phyloP scores from a whole-genome alignment of 148 eudicot genomes.

The Camellia japonica region DNA sequence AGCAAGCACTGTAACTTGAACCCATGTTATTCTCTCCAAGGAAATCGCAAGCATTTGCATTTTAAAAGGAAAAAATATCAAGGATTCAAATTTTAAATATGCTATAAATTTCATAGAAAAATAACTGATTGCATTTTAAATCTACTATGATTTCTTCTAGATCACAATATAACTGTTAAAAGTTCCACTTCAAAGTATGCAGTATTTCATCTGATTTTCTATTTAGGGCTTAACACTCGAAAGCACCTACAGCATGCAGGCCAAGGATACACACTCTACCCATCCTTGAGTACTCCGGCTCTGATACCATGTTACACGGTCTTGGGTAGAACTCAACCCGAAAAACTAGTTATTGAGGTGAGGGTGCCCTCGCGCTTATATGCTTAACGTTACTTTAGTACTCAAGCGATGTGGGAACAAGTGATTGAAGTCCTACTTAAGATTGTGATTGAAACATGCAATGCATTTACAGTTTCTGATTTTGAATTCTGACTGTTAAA shows the following conservation, averaged over 20 bases:
- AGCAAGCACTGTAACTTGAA: background rate
- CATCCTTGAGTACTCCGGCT: too few relatives aligned
- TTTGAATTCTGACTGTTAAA: background rate
- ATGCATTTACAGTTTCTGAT: background rate
- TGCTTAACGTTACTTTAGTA: too few relatives aligned
- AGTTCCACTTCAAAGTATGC: background rate
- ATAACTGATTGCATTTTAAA: background rate
- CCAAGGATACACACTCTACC: too few relatives aligned
- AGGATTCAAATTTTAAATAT: background rate
- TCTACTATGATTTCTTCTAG: background rate
- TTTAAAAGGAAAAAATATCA: background rate
- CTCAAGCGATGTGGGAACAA: too few relatives aligned
- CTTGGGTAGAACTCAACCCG: too few relatives aligned
- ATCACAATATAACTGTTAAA: background rate
- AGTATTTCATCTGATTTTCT: background rate
- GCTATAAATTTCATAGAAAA: background rate
- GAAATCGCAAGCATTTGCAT: background rate
- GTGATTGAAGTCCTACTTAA: background rate
- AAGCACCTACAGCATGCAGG: too few relatives aligned
- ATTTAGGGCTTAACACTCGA: background rate
- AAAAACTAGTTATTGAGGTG: too few relatives aligned
- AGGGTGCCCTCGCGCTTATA: too few relatives aligned
- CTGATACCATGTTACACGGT: too few relatives aligned
- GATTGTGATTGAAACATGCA: background rate
- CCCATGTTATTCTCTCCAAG: too few relatives aligned